These are phyloP conservation scores for Mercurialis annua DNA, from an alignment of 345 rosid genomes.

Conservation along the genomic window DNA sequence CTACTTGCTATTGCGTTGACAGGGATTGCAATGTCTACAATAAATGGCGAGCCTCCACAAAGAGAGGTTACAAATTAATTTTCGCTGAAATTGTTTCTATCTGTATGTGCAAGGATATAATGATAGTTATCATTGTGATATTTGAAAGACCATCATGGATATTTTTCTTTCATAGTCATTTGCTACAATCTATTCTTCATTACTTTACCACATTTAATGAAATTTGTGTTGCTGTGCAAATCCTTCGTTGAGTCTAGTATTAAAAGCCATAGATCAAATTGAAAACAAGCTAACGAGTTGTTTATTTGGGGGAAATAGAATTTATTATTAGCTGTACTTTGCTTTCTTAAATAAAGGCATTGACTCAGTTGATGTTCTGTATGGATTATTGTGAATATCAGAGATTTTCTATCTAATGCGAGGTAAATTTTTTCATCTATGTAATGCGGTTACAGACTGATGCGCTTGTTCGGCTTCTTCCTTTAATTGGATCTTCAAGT, in stretches of 20 bases:
- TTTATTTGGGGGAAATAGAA: not conserved
- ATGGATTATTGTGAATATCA: conserved; percentile 4
- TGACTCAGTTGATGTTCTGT: conserved; percentile 5
- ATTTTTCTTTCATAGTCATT: not conserved
- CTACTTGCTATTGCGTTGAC: conserved; percentile 39
- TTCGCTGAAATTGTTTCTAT: not conserved
- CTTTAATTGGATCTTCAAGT: conserved; percentile 65
- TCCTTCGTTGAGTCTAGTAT: no score
- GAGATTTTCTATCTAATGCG: conserved; percentile 1
- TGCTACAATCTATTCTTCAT: not conserved
- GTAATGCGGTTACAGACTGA: conserved; percentile 48
- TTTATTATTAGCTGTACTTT: not conserved
- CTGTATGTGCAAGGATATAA: not conserved
- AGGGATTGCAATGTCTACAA: conserved; percentile 45
- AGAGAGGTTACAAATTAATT: conserved; percentile 54
- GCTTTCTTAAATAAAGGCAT: not conserved
- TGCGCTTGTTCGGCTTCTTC: conserved; percentile 65
- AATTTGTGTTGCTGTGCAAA: not conserved
- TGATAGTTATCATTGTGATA: not conserved
- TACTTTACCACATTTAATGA: not conserved
- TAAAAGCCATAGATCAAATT: no score
- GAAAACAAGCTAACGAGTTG: no score
- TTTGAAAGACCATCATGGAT: not conserved
- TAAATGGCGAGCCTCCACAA: conserved; percentile 48
- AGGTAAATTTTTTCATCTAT: conserved; percentile 4